Base-by-base conservation (phyloP, 148 eudicot genomes). In the Chenopodium suecicum region DNA sequence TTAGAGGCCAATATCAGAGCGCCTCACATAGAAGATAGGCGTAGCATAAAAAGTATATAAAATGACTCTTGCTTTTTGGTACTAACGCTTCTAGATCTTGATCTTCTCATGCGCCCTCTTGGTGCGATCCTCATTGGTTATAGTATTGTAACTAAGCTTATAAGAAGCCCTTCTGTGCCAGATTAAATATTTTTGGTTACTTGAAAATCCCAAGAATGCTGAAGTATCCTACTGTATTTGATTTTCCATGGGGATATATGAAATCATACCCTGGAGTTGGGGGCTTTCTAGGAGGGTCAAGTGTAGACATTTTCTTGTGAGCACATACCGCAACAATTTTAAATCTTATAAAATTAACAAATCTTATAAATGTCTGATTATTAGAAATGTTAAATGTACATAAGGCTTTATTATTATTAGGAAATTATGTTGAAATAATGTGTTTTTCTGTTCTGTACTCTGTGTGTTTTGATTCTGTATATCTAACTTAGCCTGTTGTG, bases 401-500 rank as follows among this genome's bases (percentile, higher is more conserved):
- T 20, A 66, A 67, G 7, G 32, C 70, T 22, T 29, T 27, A 29
- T 29, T 2, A 11, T 29, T 9, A 67, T 66, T 25, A 4, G 70
- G 3, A 25, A 25, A 27, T 0, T 66, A 1, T 70, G 6, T 71
- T 44, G 25, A 37, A 22, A 25, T 48, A 9, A 44, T 44, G 19
- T 44, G 23, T 14, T 29, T 46, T 46, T 46, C 23, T 44, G 76
- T 9, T 44, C 74, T n/a, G 29, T 34, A 34, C 41, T 34, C 5
- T 34, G 5, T 34, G 54, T 12, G 52, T 76, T 71, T 71, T 77
- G 64, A 25, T 46, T 68, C 67, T 80, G 19, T 41, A 34, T 4
- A 34, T 34, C 5, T 34, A 34, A 34, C 22, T 54, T 81, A 58
- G 47, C 76, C 29, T 83, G 27, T 48, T 84, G 37, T 82, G n/a